phyloP scores from a whole-genome alignment of 305 asterid genomes.

The Euphrasia arctica region DNA sequence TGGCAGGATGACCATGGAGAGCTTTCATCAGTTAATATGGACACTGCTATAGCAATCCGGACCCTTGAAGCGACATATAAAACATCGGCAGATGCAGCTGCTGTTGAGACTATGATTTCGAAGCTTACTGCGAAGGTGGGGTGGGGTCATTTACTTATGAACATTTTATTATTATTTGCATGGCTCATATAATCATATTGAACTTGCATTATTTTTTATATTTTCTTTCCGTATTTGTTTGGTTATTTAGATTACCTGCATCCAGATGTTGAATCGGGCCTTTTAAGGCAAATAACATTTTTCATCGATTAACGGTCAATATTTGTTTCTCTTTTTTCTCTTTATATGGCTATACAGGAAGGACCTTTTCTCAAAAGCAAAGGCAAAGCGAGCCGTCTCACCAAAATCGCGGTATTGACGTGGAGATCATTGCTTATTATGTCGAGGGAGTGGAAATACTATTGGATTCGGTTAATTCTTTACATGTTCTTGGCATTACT shows the following conservation, averaged over 20 bases:
- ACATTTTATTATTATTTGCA: too few relatives aligned
- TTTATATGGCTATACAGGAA: constrained; percentile 47
- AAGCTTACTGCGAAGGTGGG: constrained; percentile 86
- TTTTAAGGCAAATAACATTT: too few relatives aligned
- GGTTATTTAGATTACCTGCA: too few relatives aligned
- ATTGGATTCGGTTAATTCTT: constrained; percentile 90
- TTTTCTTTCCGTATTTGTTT: too few relatives aligned
- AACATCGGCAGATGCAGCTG: constrained; percentile 94
- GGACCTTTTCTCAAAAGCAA: constrained; percentile 82
- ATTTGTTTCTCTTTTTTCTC: constrained; percentile 18
- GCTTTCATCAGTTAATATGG: constrained; percentile 95
- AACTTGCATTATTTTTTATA: not conserved
- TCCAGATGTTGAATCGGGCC: too few relatives aligned
- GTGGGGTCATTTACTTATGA: not conserved
- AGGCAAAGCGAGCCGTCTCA: constrained; percentile 63
- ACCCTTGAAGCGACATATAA: constrained; percentile 93
- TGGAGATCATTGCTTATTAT: constrained; percentile 95
- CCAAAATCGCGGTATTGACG: constrained; percentile 78
- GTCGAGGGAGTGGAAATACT: constrained; percentile 99
- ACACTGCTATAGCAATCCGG: constrained; percentile 98
- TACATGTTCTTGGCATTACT: constrained; percentile 73
- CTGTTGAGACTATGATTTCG: constrained; percentile 74
- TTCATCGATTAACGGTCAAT: not conserved
- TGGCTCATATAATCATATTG: not conserved
- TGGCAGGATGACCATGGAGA: constrained; percentile 96